These are phyloP conservation scores for Cystobasidium ongulense DNA, from an alignment of 768 basidiomycete species.

Conservation along the genomic window DNA sequence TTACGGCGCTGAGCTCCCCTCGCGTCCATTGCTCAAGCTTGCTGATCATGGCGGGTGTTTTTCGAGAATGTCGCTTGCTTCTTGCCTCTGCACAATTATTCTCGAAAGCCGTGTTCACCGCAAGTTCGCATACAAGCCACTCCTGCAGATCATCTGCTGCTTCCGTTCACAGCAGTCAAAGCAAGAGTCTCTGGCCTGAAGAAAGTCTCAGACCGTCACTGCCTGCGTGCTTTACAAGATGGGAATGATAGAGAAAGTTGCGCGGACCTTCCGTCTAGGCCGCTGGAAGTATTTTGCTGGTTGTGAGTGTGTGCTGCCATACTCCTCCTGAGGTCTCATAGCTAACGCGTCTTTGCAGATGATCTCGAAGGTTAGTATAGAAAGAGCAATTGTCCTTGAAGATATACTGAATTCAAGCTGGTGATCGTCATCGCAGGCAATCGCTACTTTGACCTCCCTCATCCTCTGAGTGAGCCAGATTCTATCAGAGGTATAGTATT, in stretches of 20 bases:
- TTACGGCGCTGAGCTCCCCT: too few relatives aligned
- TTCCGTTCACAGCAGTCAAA: too few relatives aligned
- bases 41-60: too few relatives aligned
- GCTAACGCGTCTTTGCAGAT: background rate
- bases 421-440: conserved; percentile 32
- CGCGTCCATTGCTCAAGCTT: too few relatives aligned
- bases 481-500: background rate
- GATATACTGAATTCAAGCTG: background rate
- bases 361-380: background rate
- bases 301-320: background rate
- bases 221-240: background rate
- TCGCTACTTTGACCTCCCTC: conserved; percentile 38
- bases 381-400: background rate
- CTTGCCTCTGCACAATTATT: too few relatives aligned
- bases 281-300: conserved; percentile 36
- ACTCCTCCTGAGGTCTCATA: background rate
- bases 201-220: too few relatives aligned
- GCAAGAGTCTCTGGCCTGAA: too few relatives aligned
- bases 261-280: conserved; percentile 34
- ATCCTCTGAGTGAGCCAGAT: conserved; percentile 3
- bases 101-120: too few relatives aligned
- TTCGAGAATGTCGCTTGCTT: too few relatives aligned
- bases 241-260: conserved; percentile 14
- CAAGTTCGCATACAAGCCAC: too few relatives aligned
- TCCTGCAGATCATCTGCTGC: too few relatives aligned